Conservation (phyloP, 2,329 filamentous ascomycete genomes). For the Colletotrichum scovillei region DNA sequence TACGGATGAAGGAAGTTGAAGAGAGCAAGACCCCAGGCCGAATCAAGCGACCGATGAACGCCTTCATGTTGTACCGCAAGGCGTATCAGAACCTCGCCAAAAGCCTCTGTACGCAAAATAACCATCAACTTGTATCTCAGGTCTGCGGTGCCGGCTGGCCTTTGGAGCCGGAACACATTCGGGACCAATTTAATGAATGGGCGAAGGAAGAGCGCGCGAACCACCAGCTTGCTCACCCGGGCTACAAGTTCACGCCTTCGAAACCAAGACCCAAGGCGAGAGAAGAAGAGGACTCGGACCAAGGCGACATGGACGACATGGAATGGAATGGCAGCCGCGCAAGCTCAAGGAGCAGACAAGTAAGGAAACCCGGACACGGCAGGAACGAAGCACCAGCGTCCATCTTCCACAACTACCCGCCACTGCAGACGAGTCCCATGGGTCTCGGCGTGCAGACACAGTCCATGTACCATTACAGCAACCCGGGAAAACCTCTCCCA, state of each 20-base stretch:
- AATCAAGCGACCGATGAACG: conserved; percentile 94
- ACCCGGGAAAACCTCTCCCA: conserved; percentile 47
- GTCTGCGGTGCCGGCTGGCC: conserved; percentile 91
- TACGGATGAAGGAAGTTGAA: conserved; percentile 75
- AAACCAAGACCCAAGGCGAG: conserved; percentile 66
- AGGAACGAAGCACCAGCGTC: conserved; percentile 40
- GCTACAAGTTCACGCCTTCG: conserved; percentile 93
- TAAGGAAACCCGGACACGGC: conserved; percentile 44
- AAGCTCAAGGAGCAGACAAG: conserved; percentile 43
- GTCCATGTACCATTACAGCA: conserved; percentile 35
- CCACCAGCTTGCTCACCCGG: conserved; percentile 85
- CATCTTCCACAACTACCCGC: conserved; percentile 34
- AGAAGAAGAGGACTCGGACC: conserved; percentile 50
- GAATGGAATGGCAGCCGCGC: conserved; percentile 51
- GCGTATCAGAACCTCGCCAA: conserved; percentile 91
- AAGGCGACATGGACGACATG: conserved; percentile 59
- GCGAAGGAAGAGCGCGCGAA: conserved; percentile 86
- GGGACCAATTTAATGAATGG: conserved; percentile 80
- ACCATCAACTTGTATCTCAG: conserved; percentile 91
- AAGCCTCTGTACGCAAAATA: conserved; percentile 83
- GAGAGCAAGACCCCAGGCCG: conserved; percentile 77
- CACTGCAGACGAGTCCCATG: conserved; percentile 29
- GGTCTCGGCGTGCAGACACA: conserved; percentile 34
- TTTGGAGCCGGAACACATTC: conserved; percentile 78
- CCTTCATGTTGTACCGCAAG: conserved; percentile 97